Conservation (phyloP, 1,139 yeast genomes). For the Sugiyamaella pinicola region DNA sequence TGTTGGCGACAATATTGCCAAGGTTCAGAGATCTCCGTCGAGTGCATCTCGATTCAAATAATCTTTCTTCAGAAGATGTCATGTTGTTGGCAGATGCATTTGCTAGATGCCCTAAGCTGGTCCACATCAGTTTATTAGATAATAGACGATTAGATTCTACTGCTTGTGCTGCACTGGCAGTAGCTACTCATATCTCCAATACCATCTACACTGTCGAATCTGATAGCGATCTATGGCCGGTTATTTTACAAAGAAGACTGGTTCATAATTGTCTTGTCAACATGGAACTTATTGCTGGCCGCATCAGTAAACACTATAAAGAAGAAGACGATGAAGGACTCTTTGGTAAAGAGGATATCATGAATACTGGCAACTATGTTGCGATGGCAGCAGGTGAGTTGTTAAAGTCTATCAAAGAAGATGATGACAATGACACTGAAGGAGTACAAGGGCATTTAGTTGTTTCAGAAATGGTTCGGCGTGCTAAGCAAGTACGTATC, state of each 20-base stretch:
- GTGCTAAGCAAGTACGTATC: constrained; percentile 37
- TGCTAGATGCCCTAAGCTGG: constrained; percentile 65
- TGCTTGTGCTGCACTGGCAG: constrained; percentile 67
- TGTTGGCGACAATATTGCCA: constrained; percentile 65
- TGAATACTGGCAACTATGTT: constrained; percentile 37
- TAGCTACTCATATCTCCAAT: constrained; percentile 66
- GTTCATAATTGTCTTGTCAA: constrained; percentile 83
- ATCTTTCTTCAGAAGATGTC: constrained; percentile 62
- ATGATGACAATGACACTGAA: constrained; percentile 24
- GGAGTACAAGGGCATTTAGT: constrained; percentile 22
- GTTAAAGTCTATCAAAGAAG: constrained; percentile 30
- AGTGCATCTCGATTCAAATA: constrained; percentile 76
- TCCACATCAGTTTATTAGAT: constrained; percentile 77
- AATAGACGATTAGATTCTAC: constrained; percentile 57
- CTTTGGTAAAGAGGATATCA: constrained; percentile 31
- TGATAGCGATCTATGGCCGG: constrained; percentile 68
- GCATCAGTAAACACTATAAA: constrained; percentile 40
- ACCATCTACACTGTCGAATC: constrained; percentile 71
- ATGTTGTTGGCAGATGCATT: constrained; percentile 70
- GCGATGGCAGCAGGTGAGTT: constrained; percentile 39
- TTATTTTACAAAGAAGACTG: constrained; percentile 71
- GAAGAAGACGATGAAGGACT: constrained; percentile 39
- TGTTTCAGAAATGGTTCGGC: constrained; percentile 34
- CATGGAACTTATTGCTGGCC: constrained; percentile 54
- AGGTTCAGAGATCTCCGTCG: constrained; percentile 64